Evolutionary conservation across 192 early-diverging fungal species (phyloP).

Genomic region (Coemansia reversa): DNA sequence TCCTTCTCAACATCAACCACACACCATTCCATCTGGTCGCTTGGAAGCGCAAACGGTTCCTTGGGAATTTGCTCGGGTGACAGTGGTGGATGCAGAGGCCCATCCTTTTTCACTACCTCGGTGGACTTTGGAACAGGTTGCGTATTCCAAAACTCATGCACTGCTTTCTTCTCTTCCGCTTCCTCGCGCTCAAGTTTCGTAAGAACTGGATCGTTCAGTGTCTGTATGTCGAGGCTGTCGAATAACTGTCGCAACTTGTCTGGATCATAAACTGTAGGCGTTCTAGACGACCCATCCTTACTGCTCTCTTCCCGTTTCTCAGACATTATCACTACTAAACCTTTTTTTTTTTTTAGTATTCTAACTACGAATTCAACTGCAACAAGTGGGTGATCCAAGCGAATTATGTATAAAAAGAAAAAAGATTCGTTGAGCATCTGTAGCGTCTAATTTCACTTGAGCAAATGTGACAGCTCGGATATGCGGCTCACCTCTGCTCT

Average conservation of each 20-base stretch:
- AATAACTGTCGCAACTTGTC: conserved; percentile 41
- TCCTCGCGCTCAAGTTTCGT: conserved; percentile 43
- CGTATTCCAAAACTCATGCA: conserved; percentile 94
- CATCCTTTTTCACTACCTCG: conserved; percentile 71
- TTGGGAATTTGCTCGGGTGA: conserved; percentile 73
- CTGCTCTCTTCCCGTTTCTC: background rate
- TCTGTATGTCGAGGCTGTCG: conserved; percentile 22
- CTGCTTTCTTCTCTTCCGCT: conserved; percentile 29
- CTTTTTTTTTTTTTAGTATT: background rate
- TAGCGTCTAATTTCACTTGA: no score
- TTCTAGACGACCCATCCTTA: background rate
- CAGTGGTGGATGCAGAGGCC: conserved; percentile 78
- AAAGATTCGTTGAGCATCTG: no score
- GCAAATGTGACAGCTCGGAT: no score
- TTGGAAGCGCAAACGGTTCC: conserved; percentile 80
- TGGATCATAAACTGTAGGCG: conserved; percentile 12
- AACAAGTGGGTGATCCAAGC: background rate
- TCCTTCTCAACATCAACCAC: conserved; percentile 75
- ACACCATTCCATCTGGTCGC: conserved; percentile 84
- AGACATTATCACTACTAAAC: background rate
- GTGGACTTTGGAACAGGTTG: conserved; percentile 89
- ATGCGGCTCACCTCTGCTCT: no score
- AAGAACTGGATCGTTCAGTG: conserved; percentile 11
- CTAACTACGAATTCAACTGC: background rate
- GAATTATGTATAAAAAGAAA: no score